These are phyloP conservation scores for Termitomyces sp. DNA, from an alignment of 768 basidiomycete species.

Conservation along the genomic window DNA sequence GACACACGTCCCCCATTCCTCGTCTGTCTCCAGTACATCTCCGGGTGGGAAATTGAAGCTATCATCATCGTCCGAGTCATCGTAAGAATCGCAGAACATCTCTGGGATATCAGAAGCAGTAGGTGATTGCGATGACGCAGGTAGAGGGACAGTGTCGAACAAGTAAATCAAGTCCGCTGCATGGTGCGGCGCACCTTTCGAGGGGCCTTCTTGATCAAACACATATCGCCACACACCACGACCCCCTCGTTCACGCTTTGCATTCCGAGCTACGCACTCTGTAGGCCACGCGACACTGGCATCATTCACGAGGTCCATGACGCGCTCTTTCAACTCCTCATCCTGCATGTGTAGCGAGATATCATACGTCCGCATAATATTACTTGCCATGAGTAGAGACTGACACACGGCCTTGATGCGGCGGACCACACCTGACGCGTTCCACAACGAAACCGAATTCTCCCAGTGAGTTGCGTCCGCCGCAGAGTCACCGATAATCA, in stretches of 20 bases:
- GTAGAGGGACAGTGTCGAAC: conserved; percentile 70
- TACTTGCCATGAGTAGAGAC: conserved; percentile 57
- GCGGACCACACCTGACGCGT: conserved; percentile 54
- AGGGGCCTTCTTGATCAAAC: conserved; percentile 78
- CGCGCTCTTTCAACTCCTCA: conserved; percentile 63
- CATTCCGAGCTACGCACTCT: conserved; percentile 54
- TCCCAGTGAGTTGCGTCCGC: conserved; percentile 67
- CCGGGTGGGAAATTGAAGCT: conserved; percentile 24
- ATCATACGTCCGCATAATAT: conserved; percentile 67
- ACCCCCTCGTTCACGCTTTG: conserved; percentile 47
- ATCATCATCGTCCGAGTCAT: conserved; percentile 34
- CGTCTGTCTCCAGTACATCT: conserved; percentile 16
- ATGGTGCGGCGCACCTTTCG: conserved; percentile 62
- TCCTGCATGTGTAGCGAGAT: conserved; percentile 57
- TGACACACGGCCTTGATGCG: conserved; percentile 75
- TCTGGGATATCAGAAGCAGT: conserved; percentile 12
- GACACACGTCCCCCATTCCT: conserved; percentile 51
- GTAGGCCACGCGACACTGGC: conserved; percentile 76
- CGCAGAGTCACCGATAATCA: conserved; percentile 74
- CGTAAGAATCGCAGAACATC: conserved; percentile 30
- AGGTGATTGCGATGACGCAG: conserved; percentile 26
- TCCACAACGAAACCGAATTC: conserved; percentile 58
- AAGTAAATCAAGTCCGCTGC: conserved; percentile 73
- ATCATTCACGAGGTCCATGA: conserved; percentile 75
- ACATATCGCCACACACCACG: conserved; percentile 75